A percentile compares a stretch with the other conserved stretches of the same genome.
phyloP scores from a whole-genome alignment of 345 rosid genomes.

The Rhodomyrtus tomentosa region DNA sequence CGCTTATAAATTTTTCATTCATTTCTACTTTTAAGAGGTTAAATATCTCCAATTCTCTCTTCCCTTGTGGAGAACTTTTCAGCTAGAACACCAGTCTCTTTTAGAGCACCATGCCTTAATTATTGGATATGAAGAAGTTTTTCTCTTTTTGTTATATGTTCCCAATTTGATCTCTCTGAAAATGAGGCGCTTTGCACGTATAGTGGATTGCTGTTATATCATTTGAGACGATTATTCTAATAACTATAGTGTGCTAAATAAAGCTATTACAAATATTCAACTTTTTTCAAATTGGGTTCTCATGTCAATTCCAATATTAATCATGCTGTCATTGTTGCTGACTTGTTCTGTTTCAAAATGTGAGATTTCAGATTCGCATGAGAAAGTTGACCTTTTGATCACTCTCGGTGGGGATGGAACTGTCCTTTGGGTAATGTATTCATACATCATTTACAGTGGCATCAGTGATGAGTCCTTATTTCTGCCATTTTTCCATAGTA shows the following conservation, averaged over 20 bases:
- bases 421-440: slow-evolving; percentile 69
- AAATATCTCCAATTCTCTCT: background rate
- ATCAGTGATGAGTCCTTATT: background rate
- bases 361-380: slow-evolving; percentile 58
- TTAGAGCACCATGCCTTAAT: background rate
- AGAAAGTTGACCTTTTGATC: slow-evolving; percentile 79
- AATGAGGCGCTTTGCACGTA: no score
- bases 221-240: background rate
- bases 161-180: background rate
- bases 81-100: background rate
- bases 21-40: background rate
- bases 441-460: background rate
- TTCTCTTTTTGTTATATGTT: background rate
- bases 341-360: slow-evolving; percentile 29
- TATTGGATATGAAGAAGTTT: background rate
- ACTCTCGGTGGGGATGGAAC: slow-evolving; percentile 99
- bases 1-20: background rate
- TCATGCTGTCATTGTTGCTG: background rate
- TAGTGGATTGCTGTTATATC: background rate
- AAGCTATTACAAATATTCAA: background rate
- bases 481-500: background rate
- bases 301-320: background rate
- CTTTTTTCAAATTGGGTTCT: background rate
- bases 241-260: background rate
- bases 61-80: background rate